These are phyloP conservation scores for Nephelium lappaceum DNA, from an alignment of 345 rosid genomes.

Conservation along the genomic window DNA sequence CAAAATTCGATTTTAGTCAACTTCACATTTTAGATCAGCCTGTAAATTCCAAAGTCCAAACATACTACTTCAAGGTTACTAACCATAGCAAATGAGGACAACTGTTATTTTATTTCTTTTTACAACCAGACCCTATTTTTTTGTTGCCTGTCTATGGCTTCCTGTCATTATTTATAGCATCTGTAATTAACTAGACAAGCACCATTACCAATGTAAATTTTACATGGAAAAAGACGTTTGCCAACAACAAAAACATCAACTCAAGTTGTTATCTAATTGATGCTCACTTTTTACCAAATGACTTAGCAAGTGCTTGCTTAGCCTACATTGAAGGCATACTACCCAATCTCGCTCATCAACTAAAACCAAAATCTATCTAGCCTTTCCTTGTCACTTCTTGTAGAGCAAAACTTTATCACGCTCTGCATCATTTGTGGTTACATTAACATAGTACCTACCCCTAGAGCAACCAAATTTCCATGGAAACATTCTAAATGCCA, in stretches of 20 bases:
- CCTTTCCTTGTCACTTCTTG: neutral
- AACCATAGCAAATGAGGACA: neutral
- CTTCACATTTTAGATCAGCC: neutral
- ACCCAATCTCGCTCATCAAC: neutral
- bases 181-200: slow-evolving; percentile 1
- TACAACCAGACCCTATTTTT: neutral
- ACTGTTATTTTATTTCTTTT: neutral
- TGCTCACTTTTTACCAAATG: neutral
- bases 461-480: neutral
- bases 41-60: neutral
- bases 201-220: neutral
- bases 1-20: neutral
- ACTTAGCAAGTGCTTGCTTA: neutral
- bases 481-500: neutral
- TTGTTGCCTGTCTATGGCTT: neutral
- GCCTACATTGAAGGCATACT: neutral
- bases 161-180: neutral
- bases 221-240: neutral
- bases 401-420: neutral
- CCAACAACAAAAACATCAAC: neutral
- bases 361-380: neutral
- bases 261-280: neutral
- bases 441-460: neutral
- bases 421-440: neutral
- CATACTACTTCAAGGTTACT: neutral